Evolutionary conservation across 73 alveolate species (phyloP), one percentile per base, ranked within the genome.

Genomic region (Paraurostyla sp.): DNA sequence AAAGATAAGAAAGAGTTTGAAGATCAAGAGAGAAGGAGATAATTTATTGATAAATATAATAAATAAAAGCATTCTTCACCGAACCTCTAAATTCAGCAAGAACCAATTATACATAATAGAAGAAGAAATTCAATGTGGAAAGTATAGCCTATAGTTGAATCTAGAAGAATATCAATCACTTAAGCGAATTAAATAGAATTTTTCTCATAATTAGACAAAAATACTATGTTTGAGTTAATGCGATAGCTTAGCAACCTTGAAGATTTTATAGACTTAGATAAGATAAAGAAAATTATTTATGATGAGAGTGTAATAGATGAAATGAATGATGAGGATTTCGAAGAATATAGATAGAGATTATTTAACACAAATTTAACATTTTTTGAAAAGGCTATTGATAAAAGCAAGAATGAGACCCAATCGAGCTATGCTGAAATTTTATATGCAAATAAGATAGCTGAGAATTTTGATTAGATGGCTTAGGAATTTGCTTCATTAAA

Each of bases 361-460:
- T 83, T 83, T 43, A 76, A 83, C 76, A 83, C 92, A 33, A 83
- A 83, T 23, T 56, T 63, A 9, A 83, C 92, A 30, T 83, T 83
- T 59, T 83, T 83, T 46, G 92, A 83, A 2, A 83, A 83, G 33
- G 92, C 92, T 22, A 83, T 83, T 63, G 85, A 83, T 7, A 30
- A 83, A 40, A 41, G 76, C 15, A 63, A 62, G 29, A 41, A 54
- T 2, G 30, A 45, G 29, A 40, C 50, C 3, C 32, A 54, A 27
- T 30, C 51, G 48, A 63, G 45, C 30, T 22, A 35, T 0, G 36
- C 60, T 43, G 92, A 83, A 20, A 62, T 62, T 33, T 16, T 40
- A 60, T 46, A 63, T 25, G 76, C 60, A 9, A 83, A 83, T 63
- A 85, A 83, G 20, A 62, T 83, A 16, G 59, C 33, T 42, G 23